Evolutionary conservation across 2,329 filamentous ascomycete species (phyloP).

Genomic region (Colletotrichum eleusines): DNA sequence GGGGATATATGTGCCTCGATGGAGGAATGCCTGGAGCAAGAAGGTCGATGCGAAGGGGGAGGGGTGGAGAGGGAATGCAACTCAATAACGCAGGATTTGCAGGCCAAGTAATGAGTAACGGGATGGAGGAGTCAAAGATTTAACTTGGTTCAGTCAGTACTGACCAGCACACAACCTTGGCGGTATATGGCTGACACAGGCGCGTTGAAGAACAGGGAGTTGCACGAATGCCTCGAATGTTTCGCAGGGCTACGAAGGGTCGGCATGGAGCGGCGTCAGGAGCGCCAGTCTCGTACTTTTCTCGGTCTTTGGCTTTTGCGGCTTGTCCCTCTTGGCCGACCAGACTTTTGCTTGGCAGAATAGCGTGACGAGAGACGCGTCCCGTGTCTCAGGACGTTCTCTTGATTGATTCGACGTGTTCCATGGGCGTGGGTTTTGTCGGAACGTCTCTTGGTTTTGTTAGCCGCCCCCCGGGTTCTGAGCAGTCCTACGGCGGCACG

Average conservation of each 20-base stretch:
- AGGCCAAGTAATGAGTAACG: slow-evolving; percentile 8
- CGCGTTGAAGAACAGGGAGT: neutral
- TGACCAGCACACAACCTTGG: neutral
- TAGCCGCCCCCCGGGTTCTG: slow-evolving; percentile 24
- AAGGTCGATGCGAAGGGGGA: neutral
- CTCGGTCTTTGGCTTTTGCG: slow-evolving; percentile 31
- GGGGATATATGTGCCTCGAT: neutral
- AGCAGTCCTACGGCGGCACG: slow-evolving; percentile 22
- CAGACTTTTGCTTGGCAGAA: slow-evolving; percentile 32
- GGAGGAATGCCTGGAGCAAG: slow-evolving; percentile 7
- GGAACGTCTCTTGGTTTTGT: slow-evolving; percentile 18
- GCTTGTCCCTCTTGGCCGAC: slow-evolving; percentile 19
- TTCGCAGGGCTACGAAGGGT: slow-evolving; percentile 17
- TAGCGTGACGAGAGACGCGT: slow-evolving; percentile 12
- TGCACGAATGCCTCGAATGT: slow-evolving; percentile 18
- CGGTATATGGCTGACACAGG: neutral
- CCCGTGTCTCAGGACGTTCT: slow-evolving; percentile 29
- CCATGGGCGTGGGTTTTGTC: neutral
- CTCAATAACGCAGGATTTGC: slow-evolving; percentile 20
- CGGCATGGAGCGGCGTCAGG: slow-evolving; percentile 11
- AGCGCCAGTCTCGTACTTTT: slow-evolving; percentile 23
- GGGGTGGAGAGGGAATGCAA: neutral
- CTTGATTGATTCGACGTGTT: slow-evolving; percentile 27
- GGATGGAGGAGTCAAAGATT: slow-evolving; percentile 4
- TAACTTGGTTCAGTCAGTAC: slow-evolving; percentile 7